Evolutionary conservation across 1,284 basidiomycete species (phyloP), one percentile per base, ranked within the genome.

Genomic region (Ustilago hordei): DNA sequence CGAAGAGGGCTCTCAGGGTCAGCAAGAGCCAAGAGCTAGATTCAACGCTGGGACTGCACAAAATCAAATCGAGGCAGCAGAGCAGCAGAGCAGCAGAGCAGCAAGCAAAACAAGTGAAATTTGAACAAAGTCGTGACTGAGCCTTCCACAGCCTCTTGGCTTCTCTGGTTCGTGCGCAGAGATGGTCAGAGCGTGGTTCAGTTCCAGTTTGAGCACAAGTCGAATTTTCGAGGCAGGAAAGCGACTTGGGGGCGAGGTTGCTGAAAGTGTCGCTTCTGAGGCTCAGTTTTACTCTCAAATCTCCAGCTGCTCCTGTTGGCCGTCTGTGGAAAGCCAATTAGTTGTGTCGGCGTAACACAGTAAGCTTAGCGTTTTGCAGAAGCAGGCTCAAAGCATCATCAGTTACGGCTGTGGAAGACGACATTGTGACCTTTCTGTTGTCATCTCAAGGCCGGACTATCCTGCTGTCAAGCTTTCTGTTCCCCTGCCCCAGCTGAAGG

Each of bases 151-250:
- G 43, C 41, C 38, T 38, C 39, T 3, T 9, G 0, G 32, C 8
- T 36, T 58, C 50, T 58, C 32, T 68, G 60, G 59, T 61, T 67
- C 35, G 54, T 61, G 65, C 65, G 55, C 47, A 60, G 23, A 32
- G 17, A 35, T 60, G 58, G 58, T 60, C 64, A 60, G 64, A 60
- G 58, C 64, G 54, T 28, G 60, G 48, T 31, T n/a, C 48, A 50
- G 48, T 32, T 35, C n/a, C 15, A n/a, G 48, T 41, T 38, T 36
- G 32, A 19, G 31, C 17, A 2, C 12, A 8, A 31, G 39, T 35
- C 11, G 28, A 47, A 57, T 17, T 34, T 45, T 31, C 36, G 36
- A 23, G 56, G 39, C 32, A 36, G 39, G 31, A 57, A 34, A 31
- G 28, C 36, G 31, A 61, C 50, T 60, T 41, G 31, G 15, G 55